Evolutionary conservation across 1,139 yeast species (phyloP), one percentile per base, ranked within the genome.

Genomic region (Pichia sp.): DNA sequence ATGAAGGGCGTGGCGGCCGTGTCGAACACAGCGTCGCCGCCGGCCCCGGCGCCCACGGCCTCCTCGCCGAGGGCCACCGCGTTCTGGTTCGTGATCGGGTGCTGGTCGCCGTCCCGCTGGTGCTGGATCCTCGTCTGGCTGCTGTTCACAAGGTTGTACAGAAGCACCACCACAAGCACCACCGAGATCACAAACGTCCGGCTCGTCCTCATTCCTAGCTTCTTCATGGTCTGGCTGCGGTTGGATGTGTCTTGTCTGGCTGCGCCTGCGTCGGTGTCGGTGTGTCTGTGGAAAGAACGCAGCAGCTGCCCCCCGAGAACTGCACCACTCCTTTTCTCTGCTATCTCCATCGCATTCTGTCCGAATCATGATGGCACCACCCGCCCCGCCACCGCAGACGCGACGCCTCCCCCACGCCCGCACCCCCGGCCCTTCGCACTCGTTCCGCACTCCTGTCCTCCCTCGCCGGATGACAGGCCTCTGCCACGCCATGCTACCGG

Each of bases 1-100:
- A 90, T 90, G 62, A 90, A 87, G 4, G 70, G 69, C 4, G 57
- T 52, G 10, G 32, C 16, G 36, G 36, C 36, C 13, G 13, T 32
- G 36, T 32, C 36, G 13, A 32, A 32, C 36, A 10, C 36, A 13
- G 13, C 36, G 36, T 43, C 46, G 46, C 32, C 46, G 46, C 2
- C 46, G 36, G 36, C 36, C 10, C 36, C 36, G 13, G 13, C 36
- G 36, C 36, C 36, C 36, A 32, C 36, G 13, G 10, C 36, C 36
- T 10, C 36, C 36, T 32, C 36, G 8, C 10, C 36, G 36, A 23
- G 26, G 26, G 26, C 26, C 26, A 23, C 26, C 26, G 10, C 23
- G 29, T 31, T 47, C 29, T 38, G 34, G 31, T n/a, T 40, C 26
- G 26, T 48, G 29, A 34, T 47, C 16, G 43, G 43, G 16, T 8